Evolutionary conservation across 805 yeast genomes (phyloP), one percentile per base, ranked within the genome.

Genomic region (Metschnikowia arizonensis): DNA sequence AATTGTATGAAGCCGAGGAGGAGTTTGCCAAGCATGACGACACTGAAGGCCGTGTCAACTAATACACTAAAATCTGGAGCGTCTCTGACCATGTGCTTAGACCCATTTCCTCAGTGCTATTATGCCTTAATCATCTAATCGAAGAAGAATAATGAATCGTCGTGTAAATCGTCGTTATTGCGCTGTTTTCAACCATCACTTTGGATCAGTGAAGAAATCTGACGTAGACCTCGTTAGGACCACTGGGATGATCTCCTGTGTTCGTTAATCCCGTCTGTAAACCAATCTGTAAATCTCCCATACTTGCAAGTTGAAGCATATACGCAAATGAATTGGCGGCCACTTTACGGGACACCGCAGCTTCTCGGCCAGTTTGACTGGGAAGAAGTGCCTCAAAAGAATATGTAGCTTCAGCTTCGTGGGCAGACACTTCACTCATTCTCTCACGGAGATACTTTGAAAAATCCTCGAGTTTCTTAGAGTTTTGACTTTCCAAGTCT

Each of bases 1-100:
- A 69, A 46, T 63, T 69, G 54, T 72, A 72, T 47, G 73, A 69
- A 48, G 74, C 85, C 48, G 90, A 83, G 62, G 71, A 74, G 55
- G 70, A 71, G 53, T 70, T 69, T 60, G 72, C 77, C 50, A 74
- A 65, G 54, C 60, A 60, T 45, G 64, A 62, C 50, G 56, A 59
- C 49, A 44, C 51, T 37, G 58, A 63, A 57, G 64, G 61, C 38
- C 51, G 26, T 28, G 40, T 57, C 33, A 60, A 60, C 50, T 62
- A 59, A 53, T 28, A 11, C 40, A 23, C 15, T 12, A 11, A 24
- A 31, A 32, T 40, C 31, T 26, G 39, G 18, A 33, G 24, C 29
- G 17, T 23, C 35, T 33, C 23, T 18, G 15, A 11, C 24, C 3
- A 33, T 17, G 14, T 19, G 17, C 34, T 23, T 35, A 21, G 40